phyloP scores from a whole-genome alignment of 768 basidiomycete genomes.

The Phlebiopsis gigantea region DNA sequence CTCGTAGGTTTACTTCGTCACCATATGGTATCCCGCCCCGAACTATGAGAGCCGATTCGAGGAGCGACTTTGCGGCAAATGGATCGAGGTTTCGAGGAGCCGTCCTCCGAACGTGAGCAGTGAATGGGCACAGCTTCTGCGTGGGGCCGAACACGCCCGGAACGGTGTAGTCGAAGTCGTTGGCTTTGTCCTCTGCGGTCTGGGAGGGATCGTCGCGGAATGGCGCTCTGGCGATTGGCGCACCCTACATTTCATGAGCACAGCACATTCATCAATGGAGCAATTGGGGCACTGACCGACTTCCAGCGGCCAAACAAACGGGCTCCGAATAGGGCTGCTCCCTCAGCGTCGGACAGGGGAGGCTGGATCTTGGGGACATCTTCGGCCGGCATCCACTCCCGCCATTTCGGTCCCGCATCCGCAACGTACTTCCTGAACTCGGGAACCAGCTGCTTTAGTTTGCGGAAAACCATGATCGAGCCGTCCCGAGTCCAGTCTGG shows the following conservation, averaged over 20 bases:
- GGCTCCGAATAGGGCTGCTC: slow-evolving; percentile 27
- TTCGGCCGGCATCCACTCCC: not conserved
- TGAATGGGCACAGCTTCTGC: slow-evolving; percentile 26
- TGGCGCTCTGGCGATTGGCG: slow-evolving; percentile 25
- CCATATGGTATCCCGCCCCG: slow-evolving; percentile 49
- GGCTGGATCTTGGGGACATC: slow-evolving; percentile 17
- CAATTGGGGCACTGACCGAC: slow-evolving; percentile 3
- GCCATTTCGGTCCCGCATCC: not conserved
- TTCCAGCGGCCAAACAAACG: slow-evolving; percentile 31
- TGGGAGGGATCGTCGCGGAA: slow-evolving; percentile 21
- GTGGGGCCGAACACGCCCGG: slow-evolving; percentile 7
- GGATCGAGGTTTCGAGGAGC: slow-evolving; percentile 24
- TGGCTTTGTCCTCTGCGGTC: slow-evolving; percentile 21
- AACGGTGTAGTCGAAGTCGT: slow-evolving; percentile 23
- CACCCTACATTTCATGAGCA: slow-evolving; percentile 40
- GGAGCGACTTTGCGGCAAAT: slow-evolving; percentile 8
- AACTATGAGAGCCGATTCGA: slow-evolving; percentile 33
- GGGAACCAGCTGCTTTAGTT: slow-evolving; percentile 30
- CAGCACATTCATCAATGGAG: too few species aligned
- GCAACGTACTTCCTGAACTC: slow-evolving; percentile 27
- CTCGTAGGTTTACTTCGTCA: slow-evolving; percentile 49
- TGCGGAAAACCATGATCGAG: slow-evolving; percentile 28
- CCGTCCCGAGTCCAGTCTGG: slow-evolving; percentile 27
- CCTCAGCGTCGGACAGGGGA: slow-evolving; percentile 15
- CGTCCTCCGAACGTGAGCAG: slow-evolving; percentile 25